Percentiles rank a stretch among this genome's conserved stretches.
These are phyloP conservation scores for Bisporella sp. DNA, from an alignment of 2,329 filamentous ascomycete genomes.

Conservation along the genomic window DNA sequence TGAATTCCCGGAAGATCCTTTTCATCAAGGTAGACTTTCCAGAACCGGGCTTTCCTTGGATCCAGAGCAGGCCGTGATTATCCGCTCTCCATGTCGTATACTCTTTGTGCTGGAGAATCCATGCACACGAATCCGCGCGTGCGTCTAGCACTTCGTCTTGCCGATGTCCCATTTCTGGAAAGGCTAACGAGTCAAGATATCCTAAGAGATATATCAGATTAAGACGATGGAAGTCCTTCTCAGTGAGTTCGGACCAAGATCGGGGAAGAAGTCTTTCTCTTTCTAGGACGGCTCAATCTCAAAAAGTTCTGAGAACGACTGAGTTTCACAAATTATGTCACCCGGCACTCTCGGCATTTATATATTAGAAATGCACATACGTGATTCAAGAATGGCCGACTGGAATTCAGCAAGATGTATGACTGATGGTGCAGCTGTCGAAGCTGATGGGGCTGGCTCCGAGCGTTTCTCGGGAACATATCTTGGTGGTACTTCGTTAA, in stretches of 20 bases:
- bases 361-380: too few species aligned
- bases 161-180: conserved; percentile 24
- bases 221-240: background rate
- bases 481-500: too few species aligned
- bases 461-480: too few species aligned
- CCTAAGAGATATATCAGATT: conserved; percentile 2
- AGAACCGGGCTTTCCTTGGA: conserved; percentile 34
- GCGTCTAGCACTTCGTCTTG: conserved; percentile 18
- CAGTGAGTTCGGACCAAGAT: background rate
- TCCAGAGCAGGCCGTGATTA: conserved; percentile 27
- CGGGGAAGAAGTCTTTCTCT: background rate
- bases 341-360: too few species aligned
- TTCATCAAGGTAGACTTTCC: conserved; percentile 35
- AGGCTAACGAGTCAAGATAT: conserved; percentile 28
- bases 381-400: too few species aligned
- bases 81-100: conserved; percentile 19
- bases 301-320: too few species aligned
- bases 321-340: too few species aligned
- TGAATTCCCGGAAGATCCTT: background rate
- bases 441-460: too few species aligned
- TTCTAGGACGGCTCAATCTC: too few species aligned
- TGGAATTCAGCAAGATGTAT: too few species aligned
- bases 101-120: conserved; percentile 23
- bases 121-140: conserved; percentile 26
- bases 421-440: too few species aligned